Evolutionary conservation across 2,329 filamentous ascomycete genomes (phyloP).

Genomic region (Cadophora sp.): DNA sequence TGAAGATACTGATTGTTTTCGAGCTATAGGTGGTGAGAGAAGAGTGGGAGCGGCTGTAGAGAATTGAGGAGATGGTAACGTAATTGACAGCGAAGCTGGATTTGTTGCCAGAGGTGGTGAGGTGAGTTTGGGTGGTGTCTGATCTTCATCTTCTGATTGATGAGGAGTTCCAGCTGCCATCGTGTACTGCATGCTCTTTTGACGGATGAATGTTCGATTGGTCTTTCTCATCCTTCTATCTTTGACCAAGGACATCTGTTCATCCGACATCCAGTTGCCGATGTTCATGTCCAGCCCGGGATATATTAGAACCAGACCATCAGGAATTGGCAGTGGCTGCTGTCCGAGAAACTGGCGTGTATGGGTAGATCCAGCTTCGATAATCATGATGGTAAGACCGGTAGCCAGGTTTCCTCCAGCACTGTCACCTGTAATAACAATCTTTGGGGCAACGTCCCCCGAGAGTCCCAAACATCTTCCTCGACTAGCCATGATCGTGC

Average conservation of each 20-base stretch:
- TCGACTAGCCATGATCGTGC: conserved; percentile 72
- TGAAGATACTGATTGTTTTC: conserved; percentile 16
- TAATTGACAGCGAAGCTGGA: conserved; percentile 30
- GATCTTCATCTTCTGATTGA: conserved; percentile 75
- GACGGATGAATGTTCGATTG: conserved; percentile 77
- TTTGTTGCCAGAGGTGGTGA: conserved; percentile 22
- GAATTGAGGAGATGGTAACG: conserved; percentile 36
- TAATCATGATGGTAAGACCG: conserved; percentile 84
- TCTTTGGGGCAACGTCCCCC: conserved; percentile 67
- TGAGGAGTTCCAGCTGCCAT: conserved; percentile 84
- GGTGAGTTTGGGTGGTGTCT: conserved; percentile 45
- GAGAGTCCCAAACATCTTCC: conserved; percentile 79
- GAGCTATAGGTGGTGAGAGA: conserved; percentile 31
- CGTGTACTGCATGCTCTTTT: conserved; percentile 90
- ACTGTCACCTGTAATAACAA: conserved; percentile 80
- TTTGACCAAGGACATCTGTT: conserved; percentile 93
- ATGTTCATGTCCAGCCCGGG: conserved; percentile 96
- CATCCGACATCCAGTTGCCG: conserved; percentile 98
- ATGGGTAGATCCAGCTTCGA: conserved; percentile 72
- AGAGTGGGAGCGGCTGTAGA: conserved; percentile 37
- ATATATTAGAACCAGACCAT: conserved; percentile 85
- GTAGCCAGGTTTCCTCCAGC: conserved; percentile 84
- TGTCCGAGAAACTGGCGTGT: conserved; percentile 62
- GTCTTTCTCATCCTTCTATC: conserved; percentile 80
- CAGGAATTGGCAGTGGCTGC: conserved; percentile 72